Conservation (phyloP, 2,329 filamentous ascomycete species). For the Cytospora chrysosperma region DNA sequence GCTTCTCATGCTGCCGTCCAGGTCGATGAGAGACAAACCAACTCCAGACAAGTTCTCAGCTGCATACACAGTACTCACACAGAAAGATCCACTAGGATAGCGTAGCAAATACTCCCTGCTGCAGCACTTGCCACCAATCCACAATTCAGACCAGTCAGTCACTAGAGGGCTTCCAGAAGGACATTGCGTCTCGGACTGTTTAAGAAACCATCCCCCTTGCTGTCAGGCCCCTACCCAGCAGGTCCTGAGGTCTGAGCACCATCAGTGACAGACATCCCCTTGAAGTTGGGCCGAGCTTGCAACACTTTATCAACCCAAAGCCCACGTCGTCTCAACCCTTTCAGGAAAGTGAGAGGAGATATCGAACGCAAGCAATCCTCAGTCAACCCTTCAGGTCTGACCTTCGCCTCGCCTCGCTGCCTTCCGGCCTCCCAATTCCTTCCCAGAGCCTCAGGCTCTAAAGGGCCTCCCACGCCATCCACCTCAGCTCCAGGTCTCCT, state of each 20-base stretch:
- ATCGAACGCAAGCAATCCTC: conserved; percentile 7
- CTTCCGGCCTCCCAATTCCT: conserved; percentile 3
- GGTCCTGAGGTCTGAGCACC: conserved; percentile 13
- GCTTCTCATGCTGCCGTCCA: conserved; percentile 9
- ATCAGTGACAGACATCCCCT: conserved; percentile 1
- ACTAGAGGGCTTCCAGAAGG: conserved; percentile 24
- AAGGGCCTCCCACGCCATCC: background rate
- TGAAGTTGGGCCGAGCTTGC: conserved; percentile 6
- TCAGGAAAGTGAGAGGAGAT: conserved; percentile 9
- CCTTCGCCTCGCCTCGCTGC: conserved; percentile 4
- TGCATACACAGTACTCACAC: conserved; percentile 9
- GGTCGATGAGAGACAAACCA: conserved; percentile 21
- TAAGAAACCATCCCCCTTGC: conserved; percentile 21
- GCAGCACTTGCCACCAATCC: conserved; percentile 24
- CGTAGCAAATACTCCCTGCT: conserved; percentile 22
- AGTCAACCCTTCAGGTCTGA: conserved; percentile 1
- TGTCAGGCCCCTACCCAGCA: conserved; percentile 7
- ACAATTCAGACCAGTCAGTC: conserved; percentile 19
- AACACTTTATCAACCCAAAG: conserved; percentile 18
- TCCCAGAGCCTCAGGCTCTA: conserved; percentile 7
- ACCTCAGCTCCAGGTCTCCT: conserved; percentile 2
- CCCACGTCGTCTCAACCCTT: conserved; percentile 16
- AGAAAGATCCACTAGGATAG: conserved; percentile 21
- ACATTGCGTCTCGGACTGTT: conserved; percentile 22
- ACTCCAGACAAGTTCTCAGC: conserved; percentile 22